phyloP scores from a whole-genome alignment of 2,329 filamentous ascomycete genomes.

The Nemania diffusa region DNA sequence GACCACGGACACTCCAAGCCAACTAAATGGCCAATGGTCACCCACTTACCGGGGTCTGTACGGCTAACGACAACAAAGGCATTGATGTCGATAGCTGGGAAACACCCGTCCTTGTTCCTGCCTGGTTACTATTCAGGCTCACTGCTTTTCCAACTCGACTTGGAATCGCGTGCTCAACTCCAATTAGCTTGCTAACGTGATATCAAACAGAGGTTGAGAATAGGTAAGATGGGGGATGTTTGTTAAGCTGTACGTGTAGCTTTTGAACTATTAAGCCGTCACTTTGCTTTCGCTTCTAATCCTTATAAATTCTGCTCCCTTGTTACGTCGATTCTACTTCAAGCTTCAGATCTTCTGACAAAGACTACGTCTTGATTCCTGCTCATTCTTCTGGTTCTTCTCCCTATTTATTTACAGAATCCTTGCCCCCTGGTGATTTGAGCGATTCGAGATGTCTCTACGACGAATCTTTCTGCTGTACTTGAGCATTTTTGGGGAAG shows the following conservation, averaged over 20 bases:
- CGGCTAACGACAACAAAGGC: constrained; percentile 4
- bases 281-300: neutral
- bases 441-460: constrained; percentile 16
- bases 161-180: no score
- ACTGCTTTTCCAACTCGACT: neutral
- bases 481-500: constrained; percentile 34
- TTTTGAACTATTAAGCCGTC: neutral
- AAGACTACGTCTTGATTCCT: neutral
- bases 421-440: neutral
- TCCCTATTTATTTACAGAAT: neutral
- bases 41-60: constrained; percentile 12
- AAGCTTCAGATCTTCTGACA: neutral
- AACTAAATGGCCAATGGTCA: constrained; percentile 13
- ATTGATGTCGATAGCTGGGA: constrained; percentile 1
- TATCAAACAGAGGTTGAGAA: neutral
- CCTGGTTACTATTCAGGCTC: constrained; percentile 11
- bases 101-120: constrained; percentile 14
- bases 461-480: constrained; percentile 32
- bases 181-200: no score
- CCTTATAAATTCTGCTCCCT: no score
- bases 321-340: neutral
- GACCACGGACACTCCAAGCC: constrained; percentile 3
- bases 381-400: neutral
- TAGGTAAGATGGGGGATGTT: neutral
- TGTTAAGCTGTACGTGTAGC: no score